Base-by-base conservation (phyloP, 257 asterid genomes). In the Gentiana dahurica region DNA sequence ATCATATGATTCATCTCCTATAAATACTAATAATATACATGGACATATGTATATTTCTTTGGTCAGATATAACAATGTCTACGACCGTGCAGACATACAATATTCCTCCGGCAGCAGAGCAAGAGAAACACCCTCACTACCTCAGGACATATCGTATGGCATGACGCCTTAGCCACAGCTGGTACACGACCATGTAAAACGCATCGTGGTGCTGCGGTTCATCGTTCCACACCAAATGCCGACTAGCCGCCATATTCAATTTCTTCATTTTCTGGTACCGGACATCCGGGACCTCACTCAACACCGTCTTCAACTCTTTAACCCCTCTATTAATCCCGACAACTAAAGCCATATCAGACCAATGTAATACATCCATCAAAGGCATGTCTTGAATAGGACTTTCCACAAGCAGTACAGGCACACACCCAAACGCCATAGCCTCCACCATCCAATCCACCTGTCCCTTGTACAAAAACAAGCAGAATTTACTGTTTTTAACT, bases 351-450 rank as follows among this genome's bases (percentile, higher is more conserved):
- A 85, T 41, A 12, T 85, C 93, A 2, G 88, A 74, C 97, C 97
- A 91, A 38, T 74, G 69, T 72, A 91, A 41, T 0, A 87, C 73
- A 62, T 87, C 95, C 85, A 79, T 85, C 66, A 87, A 60, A 32
- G 97, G 98, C 61, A 91, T 34, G 65, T 91, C 98, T 84, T 87
- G 97, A 43, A 83, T 67, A 77, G 96, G 78, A 55, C 80, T 84
- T 68, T 80, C 88, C 71, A 88, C 93, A 12, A 87, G 65, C 76
- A 91, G 68, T 61, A 78, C 94, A 45, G 97, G 95, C 57, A 91
- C 97, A 49, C 98, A 91, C 5, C 95, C 98, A 15, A 12, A 13
- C 1, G 75, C 76, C 94, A 87, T 78, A 48, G 90, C 89, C 60
- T 66, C 95, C 54, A 48, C 77, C 60, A 91, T 49, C 77, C 70